phyloP scores from a whole-genome alignment of 768 basidiomycete genomes.

The Mycena haematopus region DNA sequence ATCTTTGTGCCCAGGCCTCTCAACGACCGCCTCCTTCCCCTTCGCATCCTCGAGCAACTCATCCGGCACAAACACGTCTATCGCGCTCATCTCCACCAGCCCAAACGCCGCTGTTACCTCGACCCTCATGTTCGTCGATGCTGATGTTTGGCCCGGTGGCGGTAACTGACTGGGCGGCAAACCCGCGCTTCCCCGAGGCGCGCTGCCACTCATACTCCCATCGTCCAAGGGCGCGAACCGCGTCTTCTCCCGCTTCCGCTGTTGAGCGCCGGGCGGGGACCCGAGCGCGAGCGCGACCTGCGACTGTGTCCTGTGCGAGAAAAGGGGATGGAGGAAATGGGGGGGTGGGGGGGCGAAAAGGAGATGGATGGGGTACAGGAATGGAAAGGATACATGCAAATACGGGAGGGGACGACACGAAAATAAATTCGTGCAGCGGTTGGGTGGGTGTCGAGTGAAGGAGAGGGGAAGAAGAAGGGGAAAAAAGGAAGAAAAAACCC shows the following conservation, averaged over 20 bases:
- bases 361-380: constrained; percentile 5
- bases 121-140: neutral
- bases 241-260: constrained; percentile 26
- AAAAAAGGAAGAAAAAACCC: constrained; percentile 20
- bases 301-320: constrained; percentile 21
- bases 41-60: constrained; percentile 26
- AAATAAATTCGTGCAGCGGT: neutral
- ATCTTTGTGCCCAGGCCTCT: constrained; percentile 1
- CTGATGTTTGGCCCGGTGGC: neutral
- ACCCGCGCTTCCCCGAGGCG: neutral
- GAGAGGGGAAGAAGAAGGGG: neutral
- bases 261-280: constrained; percentile 20
- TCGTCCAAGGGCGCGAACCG: constrained; percentile 20
- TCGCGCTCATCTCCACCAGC: neutral
- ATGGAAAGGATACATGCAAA: neutral
- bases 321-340: constrained; percentile 3
- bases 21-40: constrained; percentile 7
- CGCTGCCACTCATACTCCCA: neutral
- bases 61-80: constrained; percentile 26
- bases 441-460: neutral
- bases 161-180: neutral
- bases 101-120: constrained; percentile 4
- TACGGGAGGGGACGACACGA: neutral
- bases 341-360: neutral
- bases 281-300: constrained; percentile 25